Conservation (phyloP, 2,329 filamentous ascomycete species). For the Thielaviopsis populi region DNA sequence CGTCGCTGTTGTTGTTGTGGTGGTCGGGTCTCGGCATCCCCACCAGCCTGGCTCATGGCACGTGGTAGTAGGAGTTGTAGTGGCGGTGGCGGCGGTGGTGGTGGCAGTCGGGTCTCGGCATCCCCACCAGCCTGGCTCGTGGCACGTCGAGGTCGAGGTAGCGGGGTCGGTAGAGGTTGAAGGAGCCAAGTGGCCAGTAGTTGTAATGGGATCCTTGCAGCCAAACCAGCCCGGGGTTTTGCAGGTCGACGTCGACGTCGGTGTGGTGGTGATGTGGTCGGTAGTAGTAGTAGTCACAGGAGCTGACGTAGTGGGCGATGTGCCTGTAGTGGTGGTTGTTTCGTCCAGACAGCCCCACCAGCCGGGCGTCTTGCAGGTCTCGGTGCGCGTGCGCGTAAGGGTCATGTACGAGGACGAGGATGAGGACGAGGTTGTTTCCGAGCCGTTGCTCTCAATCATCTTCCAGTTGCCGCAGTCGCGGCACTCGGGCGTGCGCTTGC, state of each 20-base stretch:
- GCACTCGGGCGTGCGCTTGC: slow-evolving; percentile 62
- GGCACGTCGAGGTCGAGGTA: slow-evolving; percentile 20
- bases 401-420: slow-evolving; percentile 30
- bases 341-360: slow-evolving; percentile 77
- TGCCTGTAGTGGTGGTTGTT: slow-evolving; percentile 33
- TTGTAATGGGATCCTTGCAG: slow-evolving; percentile 37
- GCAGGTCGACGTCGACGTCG: slow-evolving; percentile 39
- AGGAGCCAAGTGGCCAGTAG: slow-evolving; percentile 24
- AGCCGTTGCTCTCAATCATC: slow-evolving; percentile 84
- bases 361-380: slow-evolving; percentile 78
- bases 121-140: slow-evolving; percentile 17
- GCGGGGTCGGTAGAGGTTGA: slow-evolving; percentile 21
- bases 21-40: slow-evolving; percentile 41
- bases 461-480: slow-evolving; percentile 89
- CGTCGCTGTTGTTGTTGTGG: slow-evolving; percentile 22
- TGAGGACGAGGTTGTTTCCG: slow-evolving; percentile 50
- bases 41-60: slow-evolving; percentile 52
- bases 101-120: slow-evolving; percentile 21
- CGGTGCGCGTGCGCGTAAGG: slow-evolving; percentile 61
- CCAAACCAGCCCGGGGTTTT: slow-evolving; percentile 52
- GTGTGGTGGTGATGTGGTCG: slow-evolving; percentile 29
- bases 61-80: slow-evolving; percentile 34
- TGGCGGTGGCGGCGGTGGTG: slow-evolving; percentile 29
- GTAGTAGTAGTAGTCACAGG: slow-evolving; percentile 12
- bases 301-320: slow-evolving; percentile 23